Conservation (phyloP, 2,329 filamentous ascomycete species). For the Gnomoniopsis smithogilvyi region DNA sequence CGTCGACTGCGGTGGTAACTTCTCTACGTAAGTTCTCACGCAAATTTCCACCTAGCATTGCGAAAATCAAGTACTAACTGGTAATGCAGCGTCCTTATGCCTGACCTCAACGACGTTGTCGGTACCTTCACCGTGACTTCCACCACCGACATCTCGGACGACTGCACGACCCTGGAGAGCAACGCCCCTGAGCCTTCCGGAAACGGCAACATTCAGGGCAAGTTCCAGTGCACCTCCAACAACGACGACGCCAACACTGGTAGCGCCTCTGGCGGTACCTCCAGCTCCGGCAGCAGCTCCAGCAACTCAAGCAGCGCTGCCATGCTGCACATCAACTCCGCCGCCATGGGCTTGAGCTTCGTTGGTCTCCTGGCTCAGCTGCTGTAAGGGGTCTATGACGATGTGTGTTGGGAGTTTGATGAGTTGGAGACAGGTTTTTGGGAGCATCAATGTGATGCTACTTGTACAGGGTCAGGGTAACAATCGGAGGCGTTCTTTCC, state of each 20-base stretch:
- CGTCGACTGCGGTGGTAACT: constrained; percentile 80
- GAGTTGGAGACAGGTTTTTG: constrained; percentile 10
- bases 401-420: constrained; percentile 9
- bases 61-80: constrained; percentile 27
- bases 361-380: constrained; percentile 47
- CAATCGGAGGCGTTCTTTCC: constrained; percentile 21
- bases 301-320: constrained; percentile 34
- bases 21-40: constrained; percentile 63
- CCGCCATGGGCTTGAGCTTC: constrained; percentile 44
- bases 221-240: constrained; percentile 47
- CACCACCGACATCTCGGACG: constrained; percentile 57
- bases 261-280: constrained; percentile 30
- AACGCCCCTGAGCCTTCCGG: constrained; percentile 34
- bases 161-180: constrained; percentile 52
- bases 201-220: constrained; percentile 44
- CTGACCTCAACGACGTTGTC: constrained; percentile 62
- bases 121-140: constrained; percentile 70
- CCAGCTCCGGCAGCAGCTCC: constrained; percentile 25
- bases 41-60: not conserved
- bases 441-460: constrained; percentile 16
- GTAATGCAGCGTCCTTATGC: constrained; percentile 62
- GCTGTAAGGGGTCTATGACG: constrained; percentile 40
- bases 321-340: constrained; percentile 44
- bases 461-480: constrained; percentile 19
- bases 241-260: constrained; percentile 51